Evolutionary conservation across 2,329 filamentous ascomycete species (phyloP).

Genomic region (Fusarium sacchari): DNA sequence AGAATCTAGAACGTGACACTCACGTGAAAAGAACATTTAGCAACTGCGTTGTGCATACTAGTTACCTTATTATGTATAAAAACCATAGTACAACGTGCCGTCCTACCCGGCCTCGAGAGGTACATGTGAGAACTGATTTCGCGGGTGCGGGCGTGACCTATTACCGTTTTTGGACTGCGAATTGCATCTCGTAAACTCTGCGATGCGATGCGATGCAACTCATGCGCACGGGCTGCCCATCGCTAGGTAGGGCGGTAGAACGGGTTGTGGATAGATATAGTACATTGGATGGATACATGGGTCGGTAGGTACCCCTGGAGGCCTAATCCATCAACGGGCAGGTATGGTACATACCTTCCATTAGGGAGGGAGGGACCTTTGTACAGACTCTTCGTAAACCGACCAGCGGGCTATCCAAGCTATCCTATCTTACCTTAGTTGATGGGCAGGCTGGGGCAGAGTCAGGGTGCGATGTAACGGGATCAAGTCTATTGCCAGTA

Average conservation of each 20-base stretch:
- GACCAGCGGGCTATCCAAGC: not conserved
- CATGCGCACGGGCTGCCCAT: constrained; percentile 4
- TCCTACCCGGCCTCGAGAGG: not conserved
- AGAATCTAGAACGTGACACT: constrained; percentile 7
- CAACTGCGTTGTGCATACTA: not conserved
- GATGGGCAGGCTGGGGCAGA: not conserved
- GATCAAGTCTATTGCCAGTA: not conserved
- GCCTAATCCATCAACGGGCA: not conserved
- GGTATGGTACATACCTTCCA: too few species aligned
- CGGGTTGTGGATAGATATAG: constrained; percentile 26
- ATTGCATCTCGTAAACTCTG: constrained; percentile 10
- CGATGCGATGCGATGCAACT: not conserved
- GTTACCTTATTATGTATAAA: too few species aligned
- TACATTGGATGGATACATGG: constrained; percentile 7
- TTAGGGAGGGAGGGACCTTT: constrained; percentile 24
- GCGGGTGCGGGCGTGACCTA: constrained; percentile 19
- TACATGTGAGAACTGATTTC: not conserved
- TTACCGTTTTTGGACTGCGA: constrained; percentile 15
- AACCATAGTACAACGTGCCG: not conserved
- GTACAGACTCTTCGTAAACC: constrained; percentile 3
- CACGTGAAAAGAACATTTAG: not conserved
- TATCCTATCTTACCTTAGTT: not conserved
- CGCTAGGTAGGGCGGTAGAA: not conserved
- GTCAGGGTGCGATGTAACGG: constrained; percentile 11
- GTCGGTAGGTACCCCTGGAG: not conserved